Percentiles rank a stretch among this genome's conserved stretches.
Conservation (phyloP, 78 protist species). For the Dictyostelium capitatum region DNA sequence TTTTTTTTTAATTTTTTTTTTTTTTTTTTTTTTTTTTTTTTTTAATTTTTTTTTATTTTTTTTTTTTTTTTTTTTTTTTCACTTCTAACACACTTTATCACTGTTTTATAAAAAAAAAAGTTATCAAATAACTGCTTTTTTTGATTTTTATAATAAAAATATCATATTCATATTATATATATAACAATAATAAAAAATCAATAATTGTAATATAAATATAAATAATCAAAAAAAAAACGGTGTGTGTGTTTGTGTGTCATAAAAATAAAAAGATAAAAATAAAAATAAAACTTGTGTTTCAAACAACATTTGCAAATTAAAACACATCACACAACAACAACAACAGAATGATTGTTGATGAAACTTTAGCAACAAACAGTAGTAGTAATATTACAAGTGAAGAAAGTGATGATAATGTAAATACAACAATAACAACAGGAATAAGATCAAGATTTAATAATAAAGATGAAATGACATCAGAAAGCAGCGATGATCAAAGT, state of each 20-base stretch:
- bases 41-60: too few species aligned
- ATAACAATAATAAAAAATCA: too few species aligned
- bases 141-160: too few species aligned
- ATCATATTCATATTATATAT: too few species aligned
- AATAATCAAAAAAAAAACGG: too few species aligned
- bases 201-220: too few species aligned
- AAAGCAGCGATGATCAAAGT: slow-evolving; percentile 13
- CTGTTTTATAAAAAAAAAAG: too few species aligned
- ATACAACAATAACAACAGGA: not conserved
- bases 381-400: slow-evolving; percentile 11
- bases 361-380: not conserved
- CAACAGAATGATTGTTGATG: not conserved
- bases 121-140: too few species aligned
- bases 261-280: not conserved
- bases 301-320: not conserved
- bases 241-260: not conserved
- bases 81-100: too few species aligned
- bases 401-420: slow-evolving; percentile 10
- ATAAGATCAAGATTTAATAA: slow-evolving; percentile 18
- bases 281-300: not conserved
- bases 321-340: not conserved
- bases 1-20: not conserved
- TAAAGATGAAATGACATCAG: not conserved
- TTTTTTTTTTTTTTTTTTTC: too few species aligned
- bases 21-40: not conserved